A percentile compares a stretch with the other conserved stretches of the same genome.
Conservation (phyloP, 208 protist genomes). For the Trypanosoma boissoni region DNA sequence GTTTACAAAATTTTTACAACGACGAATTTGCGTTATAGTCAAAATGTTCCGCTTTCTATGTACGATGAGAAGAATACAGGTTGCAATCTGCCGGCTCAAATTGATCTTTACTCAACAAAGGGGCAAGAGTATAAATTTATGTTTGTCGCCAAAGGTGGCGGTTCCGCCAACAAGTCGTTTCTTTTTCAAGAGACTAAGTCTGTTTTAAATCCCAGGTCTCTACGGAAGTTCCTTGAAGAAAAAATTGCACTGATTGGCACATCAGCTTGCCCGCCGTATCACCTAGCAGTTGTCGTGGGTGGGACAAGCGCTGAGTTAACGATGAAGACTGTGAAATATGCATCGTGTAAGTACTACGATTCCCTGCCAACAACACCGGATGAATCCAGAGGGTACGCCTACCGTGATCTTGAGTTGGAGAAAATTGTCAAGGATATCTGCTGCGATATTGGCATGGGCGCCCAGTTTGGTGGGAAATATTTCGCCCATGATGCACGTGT, state of each 20-base stretch:
- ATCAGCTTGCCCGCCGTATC: conserved; percentile 97
- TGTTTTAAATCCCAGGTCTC: conserved; percentile 90
- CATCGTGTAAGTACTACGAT: conserved; percentile 93
- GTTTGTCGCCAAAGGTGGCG: conserved; percentile 97
- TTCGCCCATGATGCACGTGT: conserved; percentile 97
- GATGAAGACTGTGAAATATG: conserved; percentile 97
- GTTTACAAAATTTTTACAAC: conserved; percentile 94
- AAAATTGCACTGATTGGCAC: conserved; percentile 94
- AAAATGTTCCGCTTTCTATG: conserved; percentile 94
- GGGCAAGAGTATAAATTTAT: conserved; percentile 95
- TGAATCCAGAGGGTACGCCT: conserved; percentile 82
- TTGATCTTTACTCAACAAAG: conserved; percentile 94
- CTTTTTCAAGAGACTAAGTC: conserved; percentile 97
- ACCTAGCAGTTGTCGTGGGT: conserved; percentile 95
- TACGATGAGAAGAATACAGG: conserved; percentile 97
- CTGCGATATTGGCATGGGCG: conserved; percentile 92
- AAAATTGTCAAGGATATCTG: conserved; percentile 86
- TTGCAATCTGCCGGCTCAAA: conserved; percentile 96
- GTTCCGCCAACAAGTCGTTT: conserved; percentile 97
- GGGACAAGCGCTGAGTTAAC: conserved; percentile 95
- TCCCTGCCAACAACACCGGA: conserved; percentile 91
- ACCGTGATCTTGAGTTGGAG: conserved; percentile 94
- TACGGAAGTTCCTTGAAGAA: conserved; percentile 92
- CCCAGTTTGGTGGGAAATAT: conserved; percentile 98
- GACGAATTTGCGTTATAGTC: conserved; percentile 95